phyloP scores from a whole-genome alignment of 805 yeast genomes.

The Kodamaea kakaduensis region DNA sequence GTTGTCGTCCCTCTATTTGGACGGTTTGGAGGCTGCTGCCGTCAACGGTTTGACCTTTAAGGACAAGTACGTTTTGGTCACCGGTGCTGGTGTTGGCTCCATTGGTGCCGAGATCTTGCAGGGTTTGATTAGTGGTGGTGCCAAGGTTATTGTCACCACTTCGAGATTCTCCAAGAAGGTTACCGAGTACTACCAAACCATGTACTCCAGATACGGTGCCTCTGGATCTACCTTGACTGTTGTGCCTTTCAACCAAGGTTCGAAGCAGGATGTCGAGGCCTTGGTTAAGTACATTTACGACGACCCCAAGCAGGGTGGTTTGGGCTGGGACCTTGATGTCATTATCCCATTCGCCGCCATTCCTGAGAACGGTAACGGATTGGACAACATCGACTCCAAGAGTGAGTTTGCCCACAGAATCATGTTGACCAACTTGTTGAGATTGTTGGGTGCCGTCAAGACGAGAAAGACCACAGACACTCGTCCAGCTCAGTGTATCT shows the following conservation, averaged over 20 bases:
- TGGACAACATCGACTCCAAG: constrained; percentile 87
- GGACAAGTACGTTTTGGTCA: constrained; percentile 82
- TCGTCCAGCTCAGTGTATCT: constrained; percentile 95
- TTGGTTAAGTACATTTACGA: constrained; percentile 82
- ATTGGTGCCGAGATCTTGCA: constrained; percentile 96
- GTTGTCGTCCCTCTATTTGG: constrained; percentile 74
- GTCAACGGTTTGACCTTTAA: constrained; percentile 88
- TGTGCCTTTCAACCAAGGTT: constrained; percentile 98
- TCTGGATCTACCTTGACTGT: constrained; percentile 88
- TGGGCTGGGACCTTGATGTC: constrained; percentile 97
- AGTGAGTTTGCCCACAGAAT: constrained; percentile 98
- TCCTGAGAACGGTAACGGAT: constrained; percentile 96
- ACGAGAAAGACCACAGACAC: constrained; percentile 81
- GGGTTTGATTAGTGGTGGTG: constrained; percentile 97
- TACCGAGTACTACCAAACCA: constrained; percentile 91
- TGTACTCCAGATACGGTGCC: constrained; percentile 92
- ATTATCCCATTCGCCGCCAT: constrained; percentile 98
- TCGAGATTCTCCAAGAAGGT: constrained; percentile 91
- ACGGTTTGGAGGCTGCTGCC: constrained; percentile 91
- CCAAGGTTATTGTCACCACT: constrained; percentile 93
- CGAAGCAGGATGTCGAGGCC: constrained; percentile 87
- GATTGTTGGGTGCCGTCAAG: constrained; percentile 90
- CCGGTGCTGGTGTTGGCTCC: constrained; percentile 99
- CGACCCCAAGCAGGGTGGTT: constrained; percentile 79
- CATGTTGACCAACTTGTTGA: constrained; percentile 92